A percentile compares a stretch with the other conserved stretches of the same genome.
These are phyloP conservation scores for Dujonia santamariae DNA, from an alignment of 1,139 yeast species.

Conservation along the genomic window DNA sequence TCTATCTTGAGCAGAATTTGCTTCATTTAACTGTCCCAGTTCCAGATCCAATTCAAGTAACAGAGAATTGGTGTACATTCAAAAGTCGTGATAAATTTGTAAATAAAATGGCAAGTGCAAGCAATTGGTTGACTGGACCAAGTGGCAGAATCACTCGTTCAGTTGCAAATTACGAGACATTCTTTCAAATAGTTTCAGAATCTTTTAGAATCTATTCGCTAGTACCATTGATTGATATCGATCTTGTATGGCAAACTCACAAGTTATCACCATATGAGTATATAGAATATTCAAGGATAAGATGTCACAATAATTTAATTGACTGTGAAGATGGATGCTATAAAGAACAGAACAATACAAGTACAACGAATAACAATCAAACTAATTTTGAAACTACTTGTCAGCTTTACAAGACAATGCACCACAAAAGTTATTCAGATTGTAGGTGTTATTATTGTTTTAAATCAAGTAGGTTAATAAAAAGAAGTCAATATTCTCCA, in stretches of 20 bases:
- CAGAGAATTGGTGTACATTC: slow-evolving; percentile 1
- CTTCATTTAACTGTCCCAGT: slow-evolving; percentile 4
- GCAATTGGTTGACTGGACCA: not conserved
- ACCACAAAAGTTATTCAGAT: slow-evolving; percentile 3
- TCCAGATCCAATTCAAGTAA: slow-evolving; percentile 3
- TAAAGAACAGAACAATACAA: not conserved
- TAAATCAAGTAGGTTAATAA: slow-evolving; percentile 4
- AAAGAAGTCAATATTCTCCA: slow-evolving; percentile 5
- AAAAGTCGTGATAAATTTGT: not conserved
- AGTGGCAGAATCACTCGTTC: not conserved
- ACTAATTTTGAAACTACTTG: slow-evolving; percentile 5
- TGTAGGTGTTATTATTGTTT: slow-evolving; percentile 7
- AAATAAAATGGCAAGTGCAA: not conserved
- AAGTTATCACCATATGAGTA: slow-evolving; percentile 5
- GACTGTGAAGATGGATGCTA: slow-evolving; percentile 2
- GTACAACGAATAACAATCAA: not conserved
- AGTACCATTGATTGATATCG: slow-evolving; percentile 6
- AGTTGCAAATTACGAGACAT: slow-evolving; percentile 1
- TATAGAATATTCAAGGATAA: slow-evolving; percentile 2
- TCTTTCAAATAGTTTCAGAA: slow-evolving; percentile 4
- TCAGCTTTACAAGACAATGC: slow-evolving; percentile 5
- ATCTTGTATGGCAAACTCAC: slow-evolving; percentile 8
- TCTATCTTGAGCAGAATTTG: slow-evolving; percentile 1
- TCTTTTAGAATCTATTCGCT: slow-evolving; percentile 6
- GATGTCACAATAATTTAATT: slow-evolving; percentile 6